Evolutionary conservation across 2,329 filamentous ascomycete genomes (phyloP).

Genomic region (Neocatenulostroma microsporum): DNA sequence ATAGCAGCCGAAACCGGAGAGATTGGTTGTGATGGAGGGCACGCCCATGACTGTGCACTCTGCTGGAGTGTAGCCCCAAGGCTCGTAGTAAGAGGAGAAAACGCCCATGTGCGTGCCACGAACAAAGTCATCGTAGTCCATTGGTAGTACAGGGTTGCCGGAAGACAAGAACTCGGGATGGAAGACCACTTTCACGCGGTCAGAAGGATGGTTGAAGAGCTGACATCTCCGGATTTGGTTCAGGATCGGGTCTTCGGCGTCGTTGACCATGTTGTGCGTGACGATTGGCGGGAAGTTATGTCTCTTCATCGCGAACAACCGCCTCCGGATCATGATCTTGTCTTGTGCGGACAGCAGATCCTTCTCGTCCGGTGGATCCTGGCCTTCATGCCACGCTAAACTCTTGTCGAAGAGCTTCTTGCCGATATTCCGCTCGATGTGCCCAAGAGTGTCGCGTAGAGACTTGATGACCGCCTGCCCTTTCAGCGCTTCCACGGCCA

Average conservation of each 20-base stretch:
- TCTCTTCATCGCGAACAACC: constrained; percentile 95
- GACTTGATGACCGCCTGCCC: constrained; percentile 98
- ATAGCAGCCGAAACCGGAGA: constrained; percentile 97
- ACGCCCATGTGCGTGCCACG: constrained; percentile 92
- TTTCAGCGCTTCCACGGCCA: constrained; percentile 92
- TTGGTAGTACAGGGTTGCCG: constrained; percentile 83
- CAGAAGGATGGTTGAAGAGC: constrained; percentile 89
- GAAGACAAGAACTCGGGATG: constrained; percentile 97
- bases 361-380: constrained; percentile 90
- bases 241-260: constrained; percentile 83
- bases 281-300: constrained; percentile 86
- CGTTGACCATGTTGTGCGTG: constrained; percentile 97
- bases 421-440: constrained; percentile 87
- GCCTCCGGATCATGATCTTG: constrained; percentile 80
- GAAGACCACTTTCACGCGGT: constrained; percentile 96
- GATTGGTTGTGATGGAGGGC: constrained; percentile 93
- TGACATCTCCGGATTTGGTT: constrained; percentile 95
- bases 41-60: constrained; percentile 99
- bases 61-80: constrained; percentile 96
- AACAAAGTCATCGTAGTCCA: constrained; percentile 98
- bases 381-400: constrained; percentile 90
- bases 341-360: constrained; percentile 88
- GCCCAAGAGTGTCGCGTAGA: constrained; percentile 80
- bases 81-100: constrained; percentile 97
- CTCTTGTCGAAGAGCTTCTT: constrained; percentile 92